These are phyloP conservation scores for Eimeria sp. DNA, from an alignment of 169 alveolate genomes.

Conservation along the genomic window DNA sequence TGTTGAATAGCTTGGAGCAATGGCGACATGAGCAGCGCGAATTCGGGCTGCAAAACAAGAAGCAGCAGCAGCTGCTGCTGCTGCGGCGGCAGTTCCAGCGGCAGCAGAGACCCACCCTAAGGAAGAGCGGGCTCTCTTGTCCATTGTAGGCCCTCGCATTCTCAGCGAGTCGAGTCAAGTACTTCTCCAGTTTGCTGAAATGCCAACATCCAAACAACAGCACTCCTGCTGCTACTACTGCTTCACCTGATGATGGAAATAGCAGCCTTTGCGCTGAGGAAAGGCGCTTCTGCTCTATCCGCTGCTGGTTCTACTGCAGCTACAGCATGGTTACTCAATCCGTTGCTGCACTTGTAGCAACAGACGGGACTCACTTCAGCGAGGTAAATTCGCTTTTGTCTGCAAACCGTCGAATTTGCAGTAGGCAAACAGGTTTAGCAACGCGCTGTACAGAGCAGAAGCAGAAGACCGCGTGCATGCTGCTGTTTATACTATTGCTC, in stretches of 20 bases:
- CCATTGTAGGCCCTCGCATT: constrained; percentile 81
- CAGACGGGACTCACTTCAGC: constrained; percentile 33
- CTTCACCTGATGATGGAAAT: not conserved
- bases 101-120: constrained; percentile 60
- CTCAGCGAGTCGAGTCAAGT: constrained; percentile 71
- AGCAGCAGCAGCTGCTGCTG: not conserved
- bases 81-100: not conserved
- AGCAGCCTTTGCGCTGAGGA: not conserved
- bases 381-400: constrained; percentile 71
- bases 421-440: constrained; percentile 72
- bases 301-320: not conserved
- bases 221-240: not conserved
- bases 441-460: constrained; percentile 72
- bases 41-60: not conserved
- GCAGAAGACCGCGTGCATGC: not conserved
- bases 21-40: not conserved
- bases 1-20: not conserved
- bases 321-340: not conserved
- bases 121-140: constrained; percentile 67
- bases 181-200: constrained; percentile 77
- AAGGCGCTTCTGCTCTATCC: not conserved
- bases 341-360: not conserved
- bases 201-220: not conserved
- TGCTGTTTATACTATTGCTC: no score
- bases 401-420: constrained; percentile 32